phyloP scores from a whole-genome alignment of 352 stramenopile genomes.

The Thraustotheca clavata region DNA sequence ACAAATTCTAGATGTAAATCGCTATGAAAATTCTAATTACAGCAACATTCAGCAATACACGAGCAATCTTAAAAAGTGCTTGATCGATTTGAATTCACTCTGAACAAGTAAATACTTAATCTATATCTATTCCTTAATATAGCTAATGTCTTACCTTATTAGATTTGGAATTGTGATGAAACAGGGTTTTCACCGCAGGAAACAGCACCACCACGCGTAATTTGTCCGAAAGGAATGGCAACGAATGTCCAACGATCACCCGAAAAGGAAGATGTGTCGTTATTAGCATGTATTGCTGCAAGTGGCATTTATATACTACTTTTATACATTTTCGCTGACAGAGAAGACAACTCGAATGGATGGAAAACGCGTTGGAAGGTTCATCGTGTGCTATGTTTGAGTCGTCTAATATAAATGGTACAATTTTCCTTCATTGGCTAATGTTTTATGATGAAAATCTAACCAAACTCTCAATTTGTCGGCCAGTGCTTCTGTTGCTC shows the following conservation, averaged over 20 bases:
- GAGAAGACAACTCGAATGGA: background rate
- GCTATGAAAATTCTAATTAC: too few relatives aligned
- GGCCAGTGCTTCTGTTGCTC: background rate
- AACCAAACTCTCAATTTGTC: background rate
- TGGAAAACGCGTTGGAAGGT: background rate
- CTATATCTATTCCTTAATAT: too few relatives aligned
- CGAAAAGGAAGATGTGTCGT: background rate
- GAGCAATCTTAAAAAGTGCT: too few relatives aligned
- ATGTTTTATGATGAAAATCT: background rate
- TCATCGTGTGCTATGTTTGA: background rate
- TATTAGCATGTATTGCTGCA: background rate
- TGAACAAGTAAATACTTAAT: too few relatives aligned
- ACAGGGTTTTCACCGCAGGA: background rate
- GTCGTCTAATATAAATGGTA: background rate
- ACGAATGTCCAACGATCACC: background rate
- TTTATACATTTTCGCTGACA: background rate
- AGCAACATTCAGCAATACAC: too few relatives aligned
- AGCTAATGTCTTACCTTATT: too few relatives aligned
- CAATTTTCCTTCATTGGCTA: background rate
- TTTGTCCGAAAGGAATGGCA: background rate
- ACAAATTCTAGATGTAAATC: too few relatives aligned
- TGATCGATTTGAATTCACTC: too few relatives aligned
- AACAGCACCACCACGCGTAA: background rate
- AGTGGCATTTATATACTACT: background rate
- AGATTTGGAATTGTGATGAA: conserved; percentile 1